These are phyloP conservation scores for Lycium ferocissimum DNA, from an alignment of 257 asterid species.

Conservation along the genomic window DNA sequence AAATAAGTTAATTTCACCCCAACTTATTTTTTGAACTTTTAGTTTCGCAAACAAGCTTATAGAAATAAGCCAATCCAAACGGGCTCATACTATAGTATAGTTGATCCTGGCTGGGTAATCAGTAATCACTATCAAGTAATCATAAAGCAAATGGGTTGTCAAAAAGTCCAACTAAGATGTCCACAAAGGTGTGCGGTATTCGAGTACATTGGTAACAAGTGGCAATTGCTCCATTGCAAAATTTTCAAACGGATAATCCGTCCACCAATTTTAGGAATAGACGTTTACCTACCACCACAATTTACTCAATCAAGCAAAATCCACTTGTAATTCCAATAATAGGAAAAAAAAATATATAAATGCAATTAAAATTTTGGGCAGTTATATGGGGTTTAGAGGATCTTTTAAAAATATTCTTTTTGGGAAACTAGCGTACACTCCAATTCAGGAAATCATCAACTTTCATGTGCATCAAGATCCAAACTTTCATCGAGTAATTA, in stretches of 20 bases:
- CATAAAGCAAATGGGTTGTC: neutral
- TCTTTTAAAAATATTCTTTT: neutral
- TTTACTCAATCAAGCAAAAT: neutral
- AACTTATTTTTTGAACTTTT: no score
- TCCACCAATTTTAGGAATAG: neutral
- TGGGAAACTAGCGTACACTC: neutral
- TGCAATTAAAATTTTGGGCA: neutral
- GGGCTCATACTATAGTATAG: neutral
- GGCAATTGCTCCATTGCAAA: neutral
- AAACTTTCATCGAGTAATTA: neutral
- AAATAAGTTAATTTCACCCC: no score
- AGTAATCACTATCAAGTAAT: neutral
- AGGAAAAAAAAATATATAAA: no score
- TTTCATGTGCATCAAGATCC: neutral
- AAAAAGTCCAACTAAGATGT: slow-evolving; percentile 5
- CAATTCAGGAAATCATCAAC: neutral
- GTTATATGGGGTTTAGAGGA: neutral
- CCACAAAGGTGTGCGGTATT: neutral
- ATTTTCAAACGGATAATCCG: neutral
- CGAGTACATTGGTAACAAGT: neutral
- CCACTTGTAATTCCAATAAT: neutral
- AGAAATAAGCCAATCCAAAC: no score
- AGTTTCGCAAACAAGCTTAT: no score
- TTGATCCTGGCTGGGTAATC: neutral
- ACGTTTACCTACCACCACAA: neutral